These are phyloP conservation scores for Nitzschia inconspicua DNA, from an alignment of 108 stramenopile species.

Conservation along the genomic window DNA sequence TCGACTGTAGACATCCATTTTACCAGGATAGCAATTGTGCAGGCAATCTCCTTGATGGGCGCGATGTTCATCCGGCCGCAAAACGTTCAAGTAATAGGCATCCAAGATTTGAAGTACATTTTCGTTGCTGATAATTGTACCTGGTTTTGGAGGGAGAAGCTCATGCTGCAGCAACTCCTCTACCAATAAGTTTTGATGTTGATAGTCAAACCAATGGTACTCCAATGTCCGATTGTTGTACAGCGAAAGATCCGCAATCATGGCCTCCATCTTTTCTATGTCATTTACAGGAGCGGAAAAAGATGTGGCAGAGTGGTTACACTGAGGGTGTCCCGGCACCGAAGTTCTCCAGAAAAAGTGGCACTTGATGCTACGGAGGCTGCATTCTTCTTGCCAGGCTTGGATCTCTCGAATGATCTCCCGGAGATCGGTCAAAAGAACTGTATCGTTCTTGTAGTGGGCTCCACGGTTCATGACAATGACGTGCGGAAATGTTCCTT, in stretches of 20 bases:
- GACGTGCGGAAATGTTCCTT: constrained; percentile 29
- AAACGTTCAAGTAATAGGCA: constrained; percentile 43
- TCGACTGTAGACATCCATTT: constrained; percentile 44
- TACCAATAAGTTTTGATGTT: constrained; percentile 39
- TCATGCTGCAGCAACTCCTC: constrained; percentile 6
- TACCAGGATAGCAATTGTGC: constrained; percentile 51
- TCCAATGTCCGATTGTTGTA: constrained; percentile 25
- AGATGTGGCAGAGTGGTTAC: constrained; percentile 12
- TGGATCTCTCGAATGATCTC: constrained; percentile 16
- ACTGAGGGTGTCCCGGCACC: constrained; percentile 52
- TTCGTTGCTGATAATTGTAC: neutral
- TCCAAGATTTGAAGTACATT: constrained; percentile 32
- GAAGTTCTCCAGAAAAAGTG: constrained; percentile 39
- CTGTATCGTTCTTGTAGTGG: constrained; percentile 34
- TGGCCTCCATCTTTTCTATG: constrained; percentile 32
- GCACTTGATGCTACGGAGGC: constrained; percentile 12
- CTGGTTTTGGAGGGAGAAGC: neutral
- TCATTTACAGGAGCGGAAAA: constrained; percentile 41
- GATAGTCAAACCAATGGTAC: constrained; percentile 44
- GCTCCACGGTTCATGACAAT: constrained; percentile 53
- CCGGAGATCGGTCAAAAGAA: constrained; percentile 16
- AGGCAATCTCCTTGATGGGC: constrained; percentile 36
- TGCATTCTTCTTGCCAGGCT: constrained; percentile 32
- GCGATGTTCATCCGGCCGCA: constrained; percentile 43
- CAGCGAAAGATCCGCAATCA: constrained; percentile 18